phyloP scores from a whole-genome alignment of 192 early-diverging fungal species.

The Umbelopsis sp. region DNA sequence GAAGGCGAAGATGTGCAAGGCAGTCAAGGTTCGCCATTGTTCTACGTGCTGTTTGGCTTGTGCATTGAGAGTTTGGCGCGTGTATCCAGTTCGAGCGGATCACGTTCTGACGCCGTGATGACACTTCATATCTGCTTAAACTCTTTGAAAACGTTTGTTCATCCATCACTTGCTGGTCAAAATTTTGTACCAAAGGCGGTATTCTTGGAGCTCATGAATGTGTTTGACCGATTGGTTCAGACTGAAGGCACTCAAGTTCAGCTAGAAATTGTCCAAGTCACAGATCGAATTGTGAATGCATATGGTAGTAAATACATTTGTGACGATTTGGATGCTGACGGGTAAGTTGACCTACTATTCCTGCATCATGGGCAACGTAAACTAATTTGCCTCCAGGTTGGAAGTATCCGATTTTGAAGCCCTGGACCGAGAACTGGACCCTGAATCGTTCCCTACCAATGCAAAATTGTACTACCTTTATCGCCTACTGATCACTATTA shows the following conservation, averaged over 20 bases:
- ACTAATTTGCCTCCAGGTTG: background rate
- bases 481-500: slow-evolving; percentile 45
- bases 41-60: slow-evolving; percentile 72
- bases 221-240: slow-evolving; percentile 73
- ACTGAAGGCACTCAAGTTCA: slow-evolving; percentile 68
- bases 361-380: background rate
- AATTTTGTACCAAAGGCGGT: slow-evolving; percentile 50
- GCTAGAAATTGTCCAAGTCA: slow-evolving; percentile 51
- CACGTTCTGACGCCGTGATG: slow-evolving; percentile 36
- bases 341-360: slow-evolving; percentile 2
- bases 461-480: slow-evolving; percentile 48
- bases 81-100: slow-evolving; percentile 41
- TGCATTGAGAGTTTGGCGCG: slow-evolving; percentile 63
- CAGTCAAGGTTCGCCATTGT: slow-evolving; percentile 26
- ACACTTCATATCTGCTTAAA: slow-evolving; percentile 54
- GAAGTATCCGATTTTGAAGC: slow-evolving; percentile 22
- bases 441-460: slow-evolving; percentile 38
- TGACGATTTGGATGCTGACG: slow-evolving; percentile 39
- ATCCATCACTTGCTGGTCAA: slow-evolving; percentile 40
- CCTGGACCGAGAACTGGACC: slow-evolving; percentile 33
- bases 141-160: slow-evolving; percentile 56
- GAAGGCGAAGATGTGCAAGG: slow-evolving; percentile 34
- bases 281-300: slow-evolving; percentile 50
- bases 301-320: slow-evolving; percentile 40
- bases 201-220: slow-evolving; percentile 70